Base-by-base conservation (phyloP, 306 rosid genomes). In the Fragaria iinumae region DNA sequence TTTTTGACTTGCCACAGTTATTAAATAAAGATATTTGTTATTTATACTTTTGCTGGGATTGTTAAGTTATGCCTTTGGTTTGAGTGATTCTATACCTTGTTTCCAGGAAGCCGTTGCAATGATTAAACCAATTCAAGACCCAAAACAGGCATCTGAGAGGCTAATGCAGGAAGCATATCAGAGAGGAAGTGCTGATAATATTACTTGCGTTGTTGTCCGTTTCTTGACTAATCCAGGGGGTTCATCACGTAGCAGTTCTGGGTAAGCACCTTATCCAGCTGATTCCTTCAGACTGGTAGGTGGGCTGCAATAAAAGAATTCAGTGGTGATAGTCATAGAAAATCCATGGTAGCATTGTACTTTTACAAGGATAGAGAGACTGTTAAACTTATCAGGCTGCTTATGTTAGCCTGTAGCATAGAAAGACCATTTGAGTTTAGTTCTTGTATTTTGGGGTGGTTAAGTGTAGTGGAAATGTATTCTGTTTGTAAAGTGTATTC, bases 111-210 rank as follows among this genome's bases (percentile, higher is more conserved):
- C 98, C 6, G 98, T 93, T 62, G 85, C 83, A 6, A 87, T 93
- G 97, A 86, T 89, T 14, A 90, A 91, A 77, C 89, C 93, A 73
- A 89, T 93, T 74, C 86, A 77, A 79, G 93, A 93, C 63, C 85
- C 98, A 45, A 96, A 93, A 84, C 94, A 89, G 64, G 93, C 93
- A 2, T 93, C 98, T n/a, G 93, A 91, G 86, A 90, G 88, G 78
- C 82, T 93, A 85, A 83, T 91, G 92, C 88, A 81, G 76, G 98
- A 93, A 86, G 98, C 98, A 78, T 85, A 59, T 69, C 90, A 87
- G 78, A 90, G 97, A 87, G 97, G 98, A 16, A 93, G 98, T 72
- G 92, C 98, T 39, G 98, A 93, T 81, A 93, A 93, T 75, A 90
- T 93, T 80, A 93, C 98, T 11, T 87, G 91, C 13, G 94, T 93